Base-by-base conservation (phyloP, 1,284 basidiomycete genomes). In the Malassezia psittaci region DNA sequence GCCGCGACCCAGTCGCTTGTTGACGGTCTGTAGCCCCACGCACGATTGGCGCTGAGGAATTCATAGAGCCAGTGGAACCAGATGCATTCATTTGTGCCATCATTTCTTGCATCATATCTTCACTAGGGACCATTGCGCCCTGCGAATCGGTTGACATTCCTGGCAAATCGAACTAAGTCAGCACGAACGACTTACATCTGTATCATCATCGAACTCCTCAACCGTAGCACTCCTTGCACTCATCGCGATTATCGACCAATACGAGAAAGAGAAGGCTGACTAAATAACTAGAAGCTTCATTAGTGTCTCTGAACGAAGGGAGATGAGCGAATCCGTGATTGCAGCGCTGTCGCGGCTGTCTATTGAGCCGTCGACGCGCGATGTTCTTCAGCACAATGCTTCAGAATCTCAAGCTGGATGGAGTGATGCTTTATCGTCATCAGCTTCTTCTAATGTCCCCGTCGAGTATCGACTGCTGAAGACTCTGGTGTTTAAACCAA, bases 401-500 rank as follows among this genome's bases (percentile, higher is more conserved):
- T 18, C 46, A 3, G 29, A 29, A 16, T 56, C 57, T 34, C 50
- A 39, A 29, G 46, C 46, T 8, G 53, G 19, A 19, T 54, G 56
- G 48, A 35, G 32, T 12, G 45, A 44, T 2, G 51, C 51, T 33
- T 51, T 59, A 29, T 29, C 24, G 19, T 33, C 52, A 21, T 40
- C 56, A 21, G 21, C 52, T 7, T 44, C 29, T 8, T n/a, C 42
- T 2, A n/a, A 21, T 9, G 21, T 33, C 44, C 52, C 57, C 15
- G 29, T 13, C 1, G 34, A 24, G 32, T 59, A 48, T 50, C 52
- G 37, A 21, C 21, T 54, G 34, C 38, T 52, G 4, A 89, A 90
- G 77, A 86, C 84, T 35, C 82, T 90, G 64, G 85, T 89, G 51
- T 89, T 86, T 82, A 90, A 90, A 72, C 87, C 88, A 36, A 89